Base-by-base conservation (phyloP, 108 stramenopile species). In the Fragilariopsis cylindrus region DNA sequence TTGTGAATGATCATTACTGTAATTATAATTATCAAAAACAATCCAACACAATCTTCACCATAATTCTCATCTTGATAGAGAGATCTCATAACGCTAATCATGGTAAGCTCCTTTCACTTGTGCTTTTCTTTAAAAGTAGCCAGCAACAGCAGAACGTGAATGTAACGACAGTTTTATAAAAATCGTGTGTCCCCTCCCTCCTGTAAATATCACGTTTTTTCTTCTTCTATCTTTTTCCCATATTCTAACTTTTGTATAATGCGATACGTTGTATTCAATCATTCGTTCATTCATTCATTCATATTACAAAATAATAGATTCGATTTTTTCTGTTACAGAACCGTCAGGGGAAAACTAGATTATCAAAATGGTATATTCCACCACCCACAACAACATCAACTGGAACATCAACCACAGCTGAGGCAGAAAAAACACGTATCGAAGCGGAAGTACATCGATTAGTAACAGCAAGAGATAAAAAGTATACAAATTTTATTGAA, bases 401-500 rank as follows among this genome's bases (percentile, higher is more conserved):
- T 0, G 71, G 75, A 4, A 48, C 79, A 40, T 66, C 73, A 19
- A 58, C 80, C 50, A 75, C 70, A 12, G 52, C 67, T 56, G 98
- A 97, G 76, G 86, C 93, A n/a, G 96, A 97, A 77, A 97, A 98
- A 81, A 81, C 83, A 9, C 89, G 96, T 16, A 93, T 99, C 39
- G 99, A 99, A 86, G 84, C 94, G 68, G 98, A 99, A 76, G 96
- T 98, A 39, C 96, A 98, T 82, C 85, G 97, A n/a, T 76, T 98
- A 11, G 97, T 99, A 39, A 94, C 98, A 30, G 86, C 92, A 62
- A 91, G 99, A 4, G 98, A 98, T 72, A 91, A 97, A 64, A 98
- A 98, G 72, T 98, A 98, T 82, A 99, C 99, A 16, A 99, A 99
- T 74, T 99, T 99, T 81, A 98, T 99, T 73, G 99, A 99, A 85